A percentile compares a stretch with the other conserved stretches of the same genome.
phyloP scores from a whole-genome alignment of 2,329 filamentous ascomycete genomes.

The Stachybotrys chlorohalonatus region DNA sequence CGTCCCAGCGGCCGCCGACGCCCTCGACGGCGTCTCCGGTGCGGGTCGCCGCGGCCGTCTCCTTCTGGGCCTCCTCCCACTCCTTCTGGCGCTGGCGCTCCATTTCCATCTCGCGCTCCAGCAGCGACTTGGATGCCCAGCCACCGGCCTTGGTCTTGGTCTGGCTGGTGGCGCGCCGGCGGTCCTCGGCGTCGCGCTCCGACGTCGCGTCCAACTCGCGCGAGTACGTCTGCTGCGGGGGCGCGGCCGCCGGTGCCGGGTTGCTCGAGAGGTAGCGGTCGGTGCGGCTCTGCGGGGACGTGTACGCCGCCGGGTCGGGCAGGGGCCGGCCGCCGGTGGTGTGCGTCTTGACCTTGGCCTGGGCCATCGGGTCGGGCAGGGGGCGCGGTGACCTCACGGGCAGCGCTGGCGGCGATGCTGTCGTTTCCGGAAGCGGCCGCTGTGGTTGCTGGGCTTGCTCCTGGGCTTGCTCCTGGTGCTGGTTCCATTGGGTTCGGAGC shows the following conservation, averaged over 20 bases:
- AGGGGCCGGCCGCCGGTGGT: constrained; percentile 41
- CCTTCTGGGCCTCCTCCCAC: constrained; percentile 69
- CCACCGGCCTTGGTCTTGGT: constrained; percentile 52
- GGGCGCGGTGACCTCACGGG: constrained; percentile 28
- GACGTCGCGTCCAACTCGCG: constrained; percentile 46
- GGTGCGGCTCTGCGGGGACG: constrained; percentile 35
- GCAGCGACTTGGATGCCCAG: constrained; percentile 58
- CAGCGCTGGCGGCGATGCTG: constrained; percentile 9
- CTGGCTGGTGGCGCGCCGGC: constrained; percentile 49
- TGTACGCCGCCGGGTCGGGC: constrained; percentile 35
- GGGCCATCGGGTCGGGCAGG: constrained; percentile 27
- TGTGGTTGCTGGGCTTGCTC: constrained; percentile 12
- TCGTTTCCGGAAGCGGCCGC: constrained; percentile 3
- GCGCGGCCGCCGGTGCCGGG: constrained; percentile 33
- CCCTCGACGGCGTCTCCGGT: constrained; percentile 48
- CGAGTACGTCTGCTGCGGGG: constrained; percentile 41
- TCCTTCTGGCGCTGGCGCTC: constrained; percentile 68
- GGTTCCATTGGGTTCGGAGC: constrained; percentile 44
- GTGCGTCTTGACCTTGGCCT: constrained; percentile 24
- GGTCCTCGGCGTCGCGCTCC: constrained; percentile 55
- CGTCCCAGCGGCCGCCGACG: constrained; percentile 62
- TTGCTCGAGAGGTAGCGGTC: constrained; percentile 49
- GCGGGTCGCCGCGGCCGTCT: constrained; percentile 45
- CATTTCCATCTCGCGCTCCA: constrained; percentile 74
- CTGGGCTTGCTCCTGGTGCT: constrained; percentile 27